Evolutionary conservation across 768 basidiomycete species (phyloP).

Genomic region (Chalciporus chontae): DNA sequence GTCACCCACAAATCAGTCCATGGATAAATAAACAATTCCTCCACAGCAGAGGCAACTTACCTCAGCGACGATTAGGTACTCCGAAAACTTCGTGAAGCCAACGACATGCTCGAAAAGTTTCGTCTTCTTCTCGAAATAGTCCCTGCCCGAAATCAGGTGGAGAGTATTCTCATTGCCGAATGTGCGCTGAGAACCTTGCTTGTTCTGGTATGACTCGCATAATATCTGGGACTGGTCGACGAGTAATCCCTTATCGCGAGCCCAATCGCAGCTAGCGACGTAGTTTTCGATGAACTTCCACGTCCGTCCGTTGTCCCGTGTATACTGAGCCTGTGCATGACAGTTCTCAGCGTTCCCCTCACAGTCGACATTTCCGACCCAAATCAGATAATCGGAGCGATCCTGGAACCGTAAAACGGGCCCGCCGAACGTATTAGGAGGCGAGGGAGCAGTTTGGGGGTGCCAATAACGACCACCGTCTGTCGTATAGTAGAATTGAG

Average conservation of each 20-base stretch:
- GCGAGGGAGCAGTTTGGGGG: conserved; percentile 50
- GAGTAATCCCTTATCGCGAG: conserved; percentile 69
- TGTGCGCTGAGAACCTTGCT: conserved; percentile 70
- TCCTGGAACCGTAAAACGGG: conserved; percentile 88
- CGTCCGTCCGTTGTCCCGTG: conserved; percentile 67
- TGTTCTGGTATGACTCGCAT: conserved; percentile 84
- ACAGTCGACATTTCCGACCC: conserved; percentile 80
- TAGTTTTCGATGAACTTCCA: conserved; percentile 84
- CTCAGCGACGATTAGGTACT: conserved; percentile 94
- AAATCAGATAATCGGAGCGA: conserved; percentile 79
- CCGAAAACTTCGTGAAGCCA: conserved; percentile 95
- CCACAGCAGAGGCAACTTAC: conserved; percentile 39
- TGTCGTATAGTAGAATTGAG: conserved; percentile 74
- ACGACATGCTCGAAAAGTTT: conserved; percentile 85
- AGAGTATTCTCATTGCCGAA: conserved; percentile 61
- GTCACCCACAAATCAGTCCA: conserved; percentile 22
- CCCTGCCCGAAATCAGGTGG: conserved; percentile 71
- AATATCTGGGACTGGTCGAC: conserved; percentile 87
- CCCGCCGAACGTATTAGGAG: conserved; percentile 76
- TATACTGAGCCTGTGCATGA: conserved; percentile 71
- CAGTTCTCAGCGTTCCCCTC: conserved; percentile 48
- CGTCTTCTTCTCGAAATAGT: conserved; percentile 68
- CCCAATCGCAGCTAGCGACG: conserved; percentile 91
- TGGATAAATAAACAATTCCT: neutral
- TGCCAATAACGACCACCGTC: conserved; percentile 78